phyloP scores from a whole-genome alignment of 768 basidiomycete genomes.

The Suillus subaureus region DNA sequence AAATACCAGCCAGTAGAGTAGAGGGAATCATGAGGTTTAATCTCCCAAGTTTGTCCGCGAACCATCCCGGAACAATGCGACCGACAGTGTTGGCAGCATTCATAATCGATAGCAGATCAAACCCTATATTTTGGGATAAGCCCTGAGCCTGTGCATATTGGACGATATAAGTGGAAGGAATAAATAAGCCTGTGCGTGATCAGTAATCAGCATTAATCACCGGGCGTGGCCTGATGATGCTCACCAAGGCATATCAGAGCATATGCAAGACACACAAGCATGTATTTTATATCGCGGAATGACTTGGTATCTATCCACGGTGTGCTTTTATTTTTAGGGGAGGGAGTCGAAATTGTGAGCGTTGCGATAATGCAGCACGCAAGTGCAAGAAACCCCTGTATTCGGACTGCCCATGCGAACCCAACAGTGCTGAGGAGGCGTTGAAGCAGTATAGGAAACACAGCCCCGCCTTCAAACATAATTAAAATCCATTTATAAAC shows the following conservation, averaged over 20 bases:
- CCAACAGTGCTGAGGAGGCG: conserved; percentile 21
- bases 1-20: background rate
- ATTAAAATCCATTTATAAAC: background rate
- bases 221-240: background rate
- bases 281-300: conserved; percentile 1
- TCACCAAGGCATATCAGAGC: conserved; percentile 8
- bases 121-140: background rate
- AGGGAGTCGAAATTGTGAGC: conserved; percentile 6
- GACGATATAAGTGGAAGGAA: conserved; percentile 8
- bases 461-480: background rate
- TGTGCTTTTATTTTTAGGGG: background rate
- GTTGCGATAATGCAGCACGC: conserved; percentile 5
- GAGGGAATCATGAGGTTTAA: conserved; percentile 6
- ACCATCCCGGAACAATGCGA: conserved; percentile 4
- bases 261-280: background rate
- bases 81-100: conserved; percentile 2
- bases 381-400: conserved; percentile 7
- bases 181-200: background rate
- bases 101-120: conserved; percentile 7
- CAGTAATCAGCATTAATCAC: background rate
- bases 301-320: conserved; percentile 8
- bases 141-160: conserved; percentile 3
- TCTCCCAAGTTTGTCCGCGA: conserved; percentile 5
- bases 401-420: conserved; percentile 29
- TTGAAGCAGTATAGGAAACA: conserved; percentile 4